phyloP scores from a whole-genome alignment of 2,329 filamentous ascomycete species.

The Penicillium corylophilum region DNA sequence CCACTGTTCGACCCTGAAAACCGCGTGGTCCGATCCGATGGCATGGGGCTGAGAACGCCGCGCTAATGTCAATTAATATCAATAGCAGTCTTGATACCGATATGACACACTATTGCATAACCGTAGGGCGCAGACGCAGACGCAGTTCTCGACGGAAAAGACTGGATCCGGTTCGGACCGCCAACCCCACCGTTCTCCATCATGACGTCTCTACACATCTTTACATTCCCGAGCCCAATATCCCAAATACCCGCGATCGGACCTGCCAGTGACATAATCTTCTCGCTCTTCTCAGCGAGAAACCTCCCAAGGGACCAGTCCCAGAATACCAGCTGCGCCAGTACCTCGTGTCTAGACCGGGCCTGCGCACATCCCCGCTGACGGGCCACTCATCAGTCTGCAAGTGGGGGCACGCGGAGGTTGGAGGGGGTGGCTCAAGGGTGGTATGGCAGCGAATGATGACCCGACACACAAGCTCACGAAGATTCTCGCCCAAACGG shows the following conservation, averaged over 20 bases:
- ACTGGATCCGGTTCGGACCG: constrained; percentile 19
- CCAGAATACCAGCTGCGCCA: background rate
- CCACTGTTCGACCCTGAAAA: background rate
- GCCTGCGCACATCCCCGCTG: constrained; percentile 4
- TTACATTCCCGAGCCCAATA: background rate
- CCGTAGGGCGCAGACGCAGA: background rate
- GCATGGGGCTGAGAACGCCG: no score
- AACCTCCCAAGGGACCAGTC: background rate
- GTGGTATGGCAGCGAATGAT: constrained; percentile 15
- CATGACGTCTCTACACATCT: constrained; percentile 8
- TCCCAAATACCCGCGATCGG: background rate
- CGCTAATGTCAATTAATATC: no score
- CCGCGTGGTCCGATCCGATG: background rate
- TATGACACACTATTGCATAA: background rate
- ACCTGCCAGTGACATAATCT: background rate
- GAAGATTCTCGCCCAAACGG: background rate
- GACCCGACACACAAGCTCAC: constrained; percentile 10
- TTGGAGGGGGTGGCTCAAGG: constrained; percentile 1
- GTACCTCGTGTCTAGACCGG: constrained; percentile 19
- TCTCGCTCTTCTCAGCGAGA: constrained; percentile 1
- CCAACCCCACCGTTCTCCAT: constrained; percentile 3
- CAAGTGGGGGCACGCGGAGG: background rate
- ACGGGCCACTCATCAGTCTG: constrained; percentile 8
- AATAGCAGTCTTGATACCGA: no score
- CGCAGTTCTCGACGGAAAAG: background rate